Evolutionary conservation across 495 filamentous ascomycete genomes (phyloP).

Genomic region (Aspergillus haitiensis): DNA sequence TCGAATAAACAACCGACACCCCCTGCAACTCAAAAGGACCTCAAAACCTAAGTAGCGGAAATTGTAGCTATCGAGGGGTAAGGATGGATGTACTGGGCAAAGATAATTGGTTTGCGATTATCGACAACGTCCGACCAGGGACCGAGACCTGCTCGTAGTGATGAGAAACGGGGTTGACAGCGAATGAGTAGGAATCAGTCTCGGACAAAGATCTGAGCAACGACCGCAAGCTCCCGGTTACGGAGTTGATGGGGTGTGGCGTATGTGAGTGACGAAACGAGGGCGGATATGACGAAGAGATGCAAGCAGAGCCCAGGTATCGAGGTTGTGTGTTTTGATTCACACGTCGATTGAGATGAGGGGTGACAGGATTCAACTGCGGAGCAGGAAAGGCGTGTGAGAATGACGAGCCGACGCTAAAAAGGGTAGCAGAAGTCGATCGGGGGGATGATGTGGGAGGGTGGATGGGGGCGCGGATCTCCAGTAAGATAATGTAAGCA

Average conservation of each 20-base stretch:
- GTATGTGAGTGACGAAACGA: slow-evolving; percentile 20
- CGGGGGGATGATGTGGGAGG: slow-evolving; percentile 31
- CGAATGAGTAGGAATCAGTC: slow-evolving; percentile 13
- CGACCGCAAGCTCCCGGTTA: slow-evolving; percentile 26
- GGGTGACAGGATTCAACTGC: slow-evolving; percentile 30
- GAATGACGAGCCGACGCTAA: slow-evolving; percentile 33
- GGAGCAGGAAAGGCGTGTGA: slow-evolving; percentile 29
- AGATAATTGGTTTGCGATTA: slow-evolving; percentile 12
- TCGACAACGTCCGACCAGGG: slow-evolving; percentile 14
- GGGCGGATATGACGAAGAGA: slow-evolving; percentile 20
- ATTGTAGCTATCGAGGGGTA: slow-evolving; percentile 17
- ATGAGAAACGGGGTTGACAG: slow-evolving; percentile 12
- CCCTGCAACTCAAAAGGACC: slow-evolving; percentile 3
- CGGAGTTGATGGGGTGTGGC: slow-evolving; percentile 24
- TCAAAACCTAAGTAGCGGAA: not conserved
- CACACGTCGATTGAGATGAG: slow-evolving; percentile 21
- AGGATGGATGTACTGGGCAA: slow-evolving; percentile 6
- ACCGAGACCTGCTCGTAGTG: slow-evolving; percentile 22
- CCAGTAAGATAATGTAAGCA: slow-evolving; percentile 33
- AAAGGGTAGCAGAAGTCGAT: slow-evolving; percentile 30
- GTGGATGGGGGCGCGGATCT: slow-evolving; percentile 29
- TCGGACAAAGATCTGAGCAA: slow-evolving; percentile 25
- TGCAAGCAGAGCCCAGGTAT: slow-evolving; percentile 11
- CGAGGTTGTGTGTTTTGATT: slow-evolving; percentile 15
- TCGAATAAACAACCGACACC: slow-evolving; percentile 4